These are phyloP conservation scores for Lanmaoa pseudosensibilis DNA, from an alignment of 768 basidiomycete genomes.

Conservation along the genomic window DNA sequence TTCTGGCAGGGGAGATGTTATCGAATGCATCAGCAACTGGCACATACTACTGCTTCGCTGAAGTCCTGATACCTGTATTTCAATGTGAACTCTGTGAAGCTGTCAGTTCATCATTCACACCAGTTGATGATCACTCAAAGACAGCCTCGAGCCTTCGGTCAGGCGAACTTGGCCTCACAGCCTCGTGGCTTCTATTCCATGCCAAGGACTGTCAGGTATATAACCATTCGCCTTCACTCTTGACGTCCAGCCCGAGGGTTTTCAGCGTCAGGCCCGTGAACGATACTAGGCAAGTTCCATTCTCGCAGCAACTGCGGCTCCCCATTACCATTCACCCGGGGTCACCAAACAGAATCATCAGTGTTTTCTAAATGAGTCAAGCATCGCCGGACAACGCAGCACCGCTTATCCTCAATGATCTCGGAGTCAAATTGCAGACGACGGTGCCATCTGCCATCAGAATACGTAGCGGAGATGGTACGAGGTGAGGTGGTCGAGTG, in stretches of 20 bases:
- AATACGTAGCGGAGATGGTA: not conserved
- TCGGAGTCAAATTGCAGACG: conserved; percentile 6
- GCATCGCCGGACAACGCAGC: not conserved
- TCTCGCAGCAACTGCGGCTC: not conserved
- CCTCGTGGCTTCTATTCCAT: conserved; percentile 11
- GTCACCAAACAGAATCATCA: not conserved
- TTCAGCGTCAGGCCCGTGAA: not conserved
- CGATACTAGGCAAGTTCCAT: not conserved
- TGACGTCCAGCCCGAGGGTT: too few species aligned
- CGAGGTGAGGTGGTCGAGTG: conserved; percentile 11
- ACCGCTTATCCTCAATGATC: not conserved
- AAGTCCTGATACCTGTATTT: not conserved
- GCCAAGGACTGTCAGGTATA: not conserved
- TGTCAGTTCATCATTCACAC: not conserved
- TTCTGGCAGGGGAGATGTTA: not conserved
- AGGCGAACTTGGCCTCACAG: not conserved
- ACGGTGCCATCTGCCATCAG: conserved; percentile 19
- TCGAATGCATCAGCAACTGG: not conserved
- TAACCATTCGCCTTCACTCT: not conserved
- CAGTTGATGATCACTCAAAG: not conserved
- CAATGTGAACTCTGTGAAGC: not conserved
- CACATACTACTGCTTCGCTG: not conserved
- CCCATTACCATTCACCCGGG: not conserved
- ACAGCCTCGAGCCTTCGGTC: conserved; percentile 2
- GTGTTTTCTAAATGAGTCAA: conserved; percentile 6